Conservation (phyloP, 2,329 filamentous ascomycete genomes). For the Ascochyta lentis region DNA sequence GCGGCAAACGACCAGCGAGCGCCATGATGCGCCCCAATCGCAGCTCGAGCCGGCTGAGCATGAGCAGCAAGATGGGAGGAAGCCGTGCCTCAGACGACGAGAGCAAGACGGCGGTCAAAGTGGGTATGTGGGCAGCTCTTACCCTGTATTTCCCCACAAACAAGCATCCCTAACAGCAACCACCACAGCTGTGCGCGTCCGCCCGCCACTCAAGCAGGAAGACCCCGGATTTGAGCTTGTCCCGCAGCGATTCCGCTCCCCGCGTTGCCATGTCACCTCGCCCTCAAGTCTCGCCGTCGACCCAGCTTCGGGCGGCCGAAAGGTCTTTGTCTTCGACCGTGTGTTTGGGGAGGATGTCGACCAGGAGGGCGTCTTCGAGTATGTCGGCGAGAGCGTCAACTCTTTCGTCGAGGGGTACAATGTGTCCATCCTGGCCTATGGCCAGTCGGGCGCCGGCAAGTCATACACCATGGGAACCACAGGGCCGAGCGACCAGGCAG, state of each 20-base stretch:
- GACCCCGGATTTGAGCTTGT: slow-evolving; percentile 96
- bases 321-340: slow-evolving; percentile 95
- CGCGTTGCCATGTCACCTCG: slow-evolving; percentile 89
- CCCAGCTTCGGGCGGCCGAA: slow-evolving; percentile 81
- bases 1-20: slow-evolving; percentile 74
- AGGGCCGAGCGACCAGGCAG: slow-evolving; percentile 76
- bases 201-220: slow-evolving; percentile 79
- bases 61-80: slow-evolving; percentile 75
- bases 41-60: slow-evolving; percentile 86
- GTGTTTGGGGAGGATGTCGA: slow-evolving; percentile 84
- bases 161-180: slow-evolving; percentile 30
- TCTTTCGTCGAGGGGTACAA: slow-evolving; percentile 97
- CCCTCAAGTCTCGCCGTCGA: slow-evolving; percentile 87
- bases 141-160: slow-evolving; percentile 13
- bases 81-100: slow-evolving; percentile 91
- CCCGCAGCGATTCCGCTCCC: slow-evolving; percentile 90
- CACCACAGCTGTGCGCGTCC: slow-evolving; percentile 81
- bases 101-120: slow-evolving; percentile 89
- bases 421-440: slow-evolving; percentile 95
- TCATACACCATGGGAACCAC: slow-evolving; percentile 99
- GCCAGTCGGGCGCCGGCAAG: slow-evolving; percentile 96
- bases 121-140: slow-evolving; percentile 70
- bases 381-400: slow-evolving; percentile 85
- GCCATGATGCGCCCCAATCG: slow-evolving; percentile 78
- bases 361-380: slow-evolving; percentile 94